Base-by-base conservation (phyloP, 2,329 filamentous ascomycete genomes). In the Alternaria alternata region DNA sequence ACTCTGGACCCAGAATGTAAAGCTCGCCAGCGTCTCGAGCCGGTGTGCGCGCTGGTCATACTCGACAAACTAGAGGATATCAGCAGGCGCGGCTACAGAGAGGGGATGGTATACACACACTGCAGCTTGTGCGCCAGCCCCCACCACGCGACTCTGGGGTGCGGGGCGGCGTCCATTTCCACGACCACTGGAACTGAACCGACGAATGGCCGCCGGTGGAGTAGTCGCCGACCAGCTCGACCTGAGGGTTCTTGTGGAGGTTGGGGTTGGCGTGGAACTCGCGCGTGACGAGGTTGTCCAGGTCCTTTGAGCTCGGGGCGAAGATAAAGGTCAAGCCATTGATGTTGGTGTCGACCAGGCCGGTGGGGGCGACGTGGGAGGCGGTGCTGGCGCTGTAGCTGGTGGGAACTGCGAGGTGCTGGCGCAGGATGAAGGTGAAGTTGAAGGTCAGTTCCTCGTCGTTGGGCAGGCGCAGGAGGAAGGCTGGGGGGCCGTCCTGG, bases 211-310 rank as follows among this genome's bases (percentile, higher is more conserved):
- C 94, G 32, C 86, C 88, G 0, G 95, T 99, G 3, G 87, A 86
- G 75, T 91, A 97, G 77, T 97, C 93, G 3, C 95, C 95, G n/a
- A 99, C 89, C 44, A 98, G 85, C 73, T 96, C 91, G 39, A 99
- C 95, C 75, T 98, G 98, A 55, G 93, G 87, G 75, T 97, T 98
- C 77, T 96, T 98, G 82, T 99, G 95, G 57, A 99, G 83, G 74
- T 99, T 99, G 1, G 95, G 95, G 74, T 99, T 93, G 67, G 94
- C 93, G 70, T 98, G 93, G 72, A 99, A 98, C 78, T 99, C 95
- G 70, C 94, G 86, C 16, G 94, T 98, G 48, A 98, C 90, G 47
- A 99, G 83, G 68, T 95, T 97, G 74, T 98, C 95, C 54, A 99
- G 87, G 72, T 99, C 95, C 79, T 88, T 91, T 32, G 88, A 82